Base-by-base conservation (phyloP, 306 rosid genomes). In the Cicer chorassanicum region DNA sequence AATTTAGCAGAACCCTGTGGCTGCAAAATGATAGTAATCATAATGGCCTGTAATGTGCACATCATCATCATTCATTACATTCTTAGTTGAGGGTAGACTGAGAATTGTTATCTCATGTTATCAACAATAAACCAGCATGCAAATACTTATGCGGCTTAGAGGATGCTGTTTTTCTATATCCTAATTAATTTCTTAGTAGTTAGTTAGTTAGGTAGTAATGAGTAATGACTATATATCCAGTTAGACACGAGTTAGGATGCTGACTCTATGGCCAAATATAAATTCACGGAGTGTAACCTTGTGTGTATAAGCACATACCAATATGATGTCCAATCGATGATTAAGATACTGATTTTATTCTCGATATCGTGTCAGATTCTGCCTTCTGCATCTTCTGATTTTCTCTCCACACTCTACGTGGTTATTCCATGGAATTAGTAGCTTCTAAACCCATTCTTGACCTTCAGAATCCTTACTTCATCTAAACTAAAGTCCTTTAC, bases 61-160 rank as follows among this genome's bases (percentile, higher is more conserved):
- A 44, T n/a, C 29, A 6, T 46, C 29, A 6, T 46, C 61, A 34
- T 72, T 72, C 6, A 6, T 36, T 34, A 44, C 54, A 53, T 14
- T 39, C 14, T 69, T 36, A 39, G 41, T 21, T 43, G 51, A 42
- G 16, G 11, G 5, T 15, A 34, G 54, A 63, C 5, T 15, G 44
- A 34, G 54, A 63, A 60, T 29, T 21, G 60, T 80, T 36, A n/a
- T 48, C 49, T 8, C 11, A 42, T 19, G 65, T 21, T 53, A 19
- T 45, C 34, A 15, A 15, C 36, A 6, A 64, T 64, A 40, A 64
- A 64, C 14, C 48, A 16, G 34, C 9, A 6, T 41, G 50, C 8
- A 64, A 34, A 40, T 64, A 40, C 69, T 41, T 41, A 64, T 64
- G 50, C 69, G 15, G 18, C 56, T 15, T 61, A 57, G 1, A 11